Base-by-base conservation (phyloP, 306 rosid genomes). In the Fragaria nilgerrensis region DNA sequence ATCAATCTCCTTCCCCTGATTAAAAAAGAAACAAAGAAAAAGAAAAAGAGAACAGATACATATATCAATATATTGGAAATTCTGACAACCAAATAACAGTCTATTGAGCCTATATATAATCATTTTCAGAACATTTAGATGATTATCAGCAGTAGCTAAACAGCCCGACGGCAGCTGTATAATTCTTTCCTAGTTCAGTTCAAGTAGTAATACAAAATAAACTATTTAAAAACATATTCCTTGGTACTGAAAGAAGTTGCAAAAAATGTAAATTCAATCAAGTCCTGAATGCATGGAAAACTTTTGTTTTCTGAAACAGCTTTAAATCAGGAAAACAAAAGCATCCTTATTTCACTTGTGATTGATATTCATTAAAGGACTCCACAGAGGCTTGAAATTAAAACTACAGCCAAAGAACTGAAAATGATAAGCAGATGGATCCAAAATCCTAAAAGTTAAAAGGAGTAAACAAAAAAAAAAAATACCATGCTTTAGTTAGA, bases 1-100 rank as follows among this genome's bases (percentile, higher is more conserved):
- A 48, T 81, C 77, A 2, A 79, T 82, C 81, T 85, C 85, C 73
- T 85, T 83, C 78, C 67, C 83, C 85, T 77, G 82, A 69, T 63
- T 27, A 52, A 5, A 37, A 37, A 37, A 37, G 41, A 37, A 37
- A 34, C 23, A 8, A 14, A 23, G 12, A 23, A 11, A 23, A 11
- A 7, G 5, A 53, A 6, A 53, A 1, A 45, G 14, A 45, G 49
- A 11, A 45, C 4, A 12, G 3, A 61, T 12, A 61, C 17, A 61
- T 25, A 23, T 9, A 12, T 23, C 23, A 78, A 47, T 3, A 50
- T 32, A 64, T 29, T 69, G 63, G 68, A 63, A 22, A 3, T 49
- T 16, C 3, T 22, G 41, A 52, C 9, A 41, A 7, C 27, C 53
- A 71, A 37, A 19, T 1, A 67, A 41, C 27, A 1, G n/a, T n/a